Conservation (phyloP, 164 flowering plant species). For the Taxillus chinensis region DNA sequence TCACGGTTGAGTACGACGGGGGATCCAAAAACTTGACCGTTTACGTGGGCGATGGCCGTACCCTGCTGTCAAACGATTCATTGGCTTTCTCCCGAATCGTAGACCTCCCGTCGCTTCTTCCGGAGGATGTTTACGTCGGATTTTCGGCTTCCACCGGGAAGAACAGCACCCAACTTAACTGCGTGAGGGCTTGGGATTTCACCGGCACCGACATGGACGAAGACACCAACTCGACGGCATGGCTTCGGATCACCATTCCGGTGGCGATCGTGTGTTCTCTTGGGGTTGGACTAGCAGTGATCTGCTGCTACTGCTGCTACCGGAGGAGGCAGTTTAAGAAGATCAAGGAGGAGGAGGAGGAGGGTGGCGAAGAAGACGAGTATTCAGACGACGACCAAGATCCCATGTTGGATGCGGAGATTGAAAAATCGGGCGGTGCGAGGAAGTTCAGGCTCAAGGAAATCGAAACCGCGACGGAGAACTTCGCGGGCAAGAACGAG, state of each 20-base stretch:
- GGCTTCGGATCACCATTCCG: slow-evolving; percentile 25
- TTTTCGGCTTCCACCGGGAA: slow-evolving; percentile 49
- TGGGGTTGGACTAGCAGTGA: not conserved
- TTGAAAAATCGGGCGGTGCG: slow-evolving; percentile 22
- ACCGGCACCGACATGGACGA: slow-evolving; percentile 11
- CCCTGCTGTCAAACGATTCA: not conserved
- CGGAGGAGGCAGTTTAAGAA: not conserved
- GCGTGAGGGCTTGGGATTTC: slow-evolving; percentile 40
- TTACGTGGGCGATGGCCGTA: slow-evolving; percentile 4
- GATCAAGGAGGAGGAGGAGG: not conserved
- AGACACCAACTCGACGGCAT: not conserved
- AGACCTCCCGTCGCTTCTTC: slow-evolving; percentile 31
- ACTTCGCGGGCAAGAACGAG: slow-evolving; percentile 35
- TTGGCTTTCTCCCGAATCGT: slow-evolving; percentile 11
- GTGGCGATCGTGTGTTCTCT: not conserved
- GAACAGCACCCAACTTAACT: slow-evolving; percentile 26
- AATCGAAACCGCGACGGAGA: slow-evolving; percentile 37
- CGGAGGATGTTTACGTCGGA: slow-evolving; percentile 32
- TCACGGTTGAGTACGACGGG: slow-evolving; percentile 26
- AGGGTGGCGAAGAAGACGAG: not conserved
- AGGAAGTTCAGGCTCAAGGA: slow-evolving; percentile 34
- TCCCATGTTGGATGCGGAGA: slow-evolving; percentile 20
- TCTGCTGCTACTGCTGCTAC: slow-evolving; percentile 3
- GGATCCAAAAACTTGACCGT: slow-evolving; percentile 11
- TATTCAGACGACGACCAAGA: slow-evolving; percentile 8